Evolutionary conservation across 805 yeast genomes (phyloP).

Genomic region (Hanseniaspora lachancei): DNA sequence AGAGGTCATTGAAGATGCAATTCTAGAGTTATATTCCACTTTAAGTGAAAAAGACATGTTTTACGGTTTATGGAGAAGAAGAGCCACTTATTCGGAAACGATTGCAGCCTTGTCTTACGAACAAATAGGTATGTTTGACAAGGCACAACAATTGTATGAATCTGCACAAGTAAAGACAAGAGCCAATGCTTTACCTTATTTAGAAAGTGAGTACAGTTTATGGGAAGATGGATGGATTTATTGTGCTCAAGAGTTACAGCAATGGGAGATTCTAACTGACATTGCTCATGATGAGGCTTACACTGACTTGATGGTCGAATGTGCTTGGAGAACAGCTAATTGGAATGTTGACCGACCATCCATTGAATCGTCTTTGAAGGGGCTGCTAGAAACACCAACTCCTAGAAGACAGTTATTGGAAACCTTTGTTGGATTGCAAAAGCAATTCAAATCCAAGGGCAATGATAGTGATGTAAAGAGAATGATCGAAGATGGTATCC

Average conservation of each 20-base stretch:
- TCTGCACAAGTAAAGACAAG: conserved; percentile 94
- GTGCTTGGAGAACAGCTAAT: conserved; percentile 99
- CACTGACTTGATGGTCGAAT: conserved; percentile 85
- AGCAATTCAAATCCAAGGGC: conserved; percentile 81
- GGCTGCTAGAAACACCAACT: conserved; percentile 97
- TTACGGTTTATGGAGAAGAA: conserved; percentile 93
- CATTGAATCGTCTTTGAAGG: conserved; percentile 81
- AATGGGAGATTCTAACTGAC: conserved; percentile 95
- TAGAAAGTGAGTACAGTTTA: conserved; percentile 83
- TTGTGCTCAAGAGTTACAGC: conserved; percentile 93
- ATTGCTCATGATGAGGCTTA: conserved; percentile 96
- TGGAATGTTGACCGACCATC: conserved; percentile 95
- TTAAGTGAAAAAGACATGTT: conserved; percentile 93
- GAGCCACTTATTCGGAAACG: conserved; percentile 89
- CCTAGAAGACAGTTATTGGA: conserved; percentile 93
- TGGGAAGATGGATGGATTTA: conserved; percentile 99
- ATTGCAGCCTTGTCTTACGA: conserved; percentile 86
- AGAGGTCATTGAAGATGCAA: conserved; percentile 79
- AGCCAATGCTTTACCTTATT: conserved; percentile 86
- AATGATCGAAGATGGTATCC: conserved; percentile 91
- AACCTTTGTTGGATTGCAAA: conserved; percentile 84
- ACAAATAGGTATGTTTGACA: conserved; percentile 89
- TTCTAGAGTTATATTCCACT: conserved; percentile 75
- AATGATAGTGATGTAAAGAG: conserved; percentile 73
- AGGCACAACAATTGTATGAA: conserved; percentile 86